Conservation (phyloP, 306 rosid genomes). For the Corylus heterophylla region DNA sequence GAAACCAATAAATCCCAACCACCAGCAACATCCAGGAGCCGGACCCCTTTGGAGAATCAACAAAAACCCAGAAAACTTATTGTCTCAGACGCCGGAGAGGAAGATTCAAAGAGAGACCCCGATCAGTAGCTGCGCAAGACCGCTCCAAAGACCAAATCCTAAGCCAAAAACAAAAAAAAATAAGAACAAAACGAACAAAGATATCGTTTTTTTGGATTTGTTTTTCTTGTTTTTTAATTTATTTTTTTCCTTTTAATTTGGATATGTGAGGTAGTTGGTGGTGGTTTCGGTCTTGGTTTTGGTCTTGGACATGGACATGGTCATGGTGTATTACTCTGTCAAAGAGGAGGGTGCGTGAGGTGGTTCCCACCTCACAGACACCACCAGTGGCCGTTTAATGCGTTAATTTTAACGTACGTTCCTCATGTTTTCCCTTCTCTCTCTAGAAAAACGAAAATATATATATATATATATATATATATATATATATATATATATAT, state of each 20-base stretch:
- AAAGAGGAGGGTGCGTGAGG: conserved; percentile 18
- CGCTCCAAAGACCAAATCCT: conserved; percentile 31
- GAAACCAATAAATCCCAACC: conserved; percentile 5
- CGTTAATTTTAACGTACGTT: conserved; percentile 16
- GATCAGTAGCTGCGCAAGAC: conserved; percentile 39
- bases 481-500: no score
- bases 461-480: no score
- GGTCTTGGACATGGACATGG: not conserved
- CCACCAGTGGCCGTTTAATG: conserved; percentile 22
- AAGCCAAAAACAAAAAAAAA: conserved; percentile 5
- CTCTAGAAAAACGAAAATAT: no score
- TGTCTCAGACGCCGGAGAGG: conserved; percentile 25
- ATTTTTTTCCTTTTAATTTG: not conserved
- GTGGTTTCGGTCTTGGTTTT: not conserved
- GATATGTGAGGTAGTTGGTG: conserved; percentile 2
- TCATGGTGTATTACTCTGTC: conserved; percentile 24
- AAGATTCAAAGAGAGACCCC: conserved; percentile 47
- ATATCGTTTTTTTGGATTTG: not conserved
- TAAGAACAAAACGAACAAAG: not conserved
- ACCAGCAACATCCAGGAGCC: conserved; percentile 20
- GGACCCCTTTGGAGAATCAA: conserved; percentile 50
- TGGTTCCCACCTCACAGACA: conserved; percentile 22
- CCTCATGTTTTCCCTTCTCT: not conserved
- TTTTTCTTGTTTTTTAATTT: not conserved
- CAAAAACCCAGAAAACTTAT: conserved; percentile 39